Evolutionary conservation across 2,329 filamentous ascomycete species (phyloP).

Genomic region (Biscogniauxia marginata): DNA sequence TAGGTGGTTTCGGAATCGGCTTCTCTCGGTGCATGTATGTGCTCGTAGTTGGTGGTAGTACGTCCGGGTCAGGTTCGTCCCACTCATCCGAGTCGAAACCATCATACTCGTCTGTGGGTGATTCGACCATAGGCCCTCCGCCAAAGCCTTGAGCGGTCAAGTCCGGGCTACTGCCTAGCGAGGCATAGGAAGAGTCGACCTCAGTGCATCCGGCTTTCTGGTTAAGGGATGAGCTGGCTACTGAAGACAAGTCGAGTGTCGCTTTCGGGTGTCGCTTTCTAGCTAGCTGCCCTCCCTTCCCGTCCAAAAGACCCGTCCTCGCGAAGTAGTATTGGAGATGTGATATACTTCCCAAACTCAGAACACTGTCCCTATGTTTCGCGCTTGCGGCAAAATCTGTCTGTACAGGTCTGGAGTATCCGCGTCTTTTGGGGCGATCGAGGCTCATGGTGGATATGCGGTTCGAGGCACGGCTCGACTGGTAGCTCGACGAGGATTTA

Average conservation of each 20-base stretch:
- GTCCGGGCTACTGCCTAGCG: slow-evolving; percentile 60
- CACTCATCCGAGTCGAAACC: slow-evolving; percentile 58
- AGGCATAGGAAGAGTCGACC: slow-evolving; percentile 59
- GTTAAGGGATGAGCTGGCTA: slow-evolving; percentile 43
- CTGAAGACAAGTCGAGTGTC: slow-evolving; percentile 56
- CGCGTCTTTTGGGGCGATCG: slow-evolving; percentile 58
- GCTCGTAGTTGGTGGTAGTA: slow-evolving; percentile 95
- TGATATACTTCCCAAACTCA: slow-evolving; percentile 93
- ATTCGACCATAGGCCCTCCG: slow-evolving; percentile 43
- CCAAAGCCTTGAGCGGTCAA: slow-evolving; percentile 41
- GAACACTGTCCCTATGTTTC: slow-evolving; percentile 85
- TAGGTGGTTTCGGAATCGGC: slow-evolving; percentile 78
- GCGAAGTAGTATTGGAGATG: slow-evolving; percentile 99
- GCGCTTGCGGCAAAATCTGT: slow-evolving; percentile 91
- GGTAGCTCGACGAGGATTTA: slow-evolving; percentile 61
- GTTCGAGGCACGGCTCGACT: slow-evolving; percentile 38
- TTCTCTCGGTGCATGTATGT: slow-evolving; percentile 88
- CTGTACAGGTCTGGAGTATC: slow-evolving; percentile 83
- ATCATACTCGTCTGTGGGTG: slow-evolving; percentile 44
- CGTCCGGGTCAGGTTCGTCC: slow-evolving; percentile 66
- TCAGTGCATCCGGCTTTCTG: slow-evolving; percentile 47
- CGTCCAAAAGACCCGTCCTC: slow-evolving; percentile 86
- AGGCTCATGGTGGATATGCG: slow-evolving; percentile 48
- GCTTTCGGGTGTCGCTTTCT: slow-evolving; percentile 64
- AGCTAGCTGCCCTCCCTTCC: slow-evolving; percentile 83